Evolutionary conservation across 2,329 filamentous ascomycete species (phyloP).

Genomic region (Xylaria sp.): DNA sequence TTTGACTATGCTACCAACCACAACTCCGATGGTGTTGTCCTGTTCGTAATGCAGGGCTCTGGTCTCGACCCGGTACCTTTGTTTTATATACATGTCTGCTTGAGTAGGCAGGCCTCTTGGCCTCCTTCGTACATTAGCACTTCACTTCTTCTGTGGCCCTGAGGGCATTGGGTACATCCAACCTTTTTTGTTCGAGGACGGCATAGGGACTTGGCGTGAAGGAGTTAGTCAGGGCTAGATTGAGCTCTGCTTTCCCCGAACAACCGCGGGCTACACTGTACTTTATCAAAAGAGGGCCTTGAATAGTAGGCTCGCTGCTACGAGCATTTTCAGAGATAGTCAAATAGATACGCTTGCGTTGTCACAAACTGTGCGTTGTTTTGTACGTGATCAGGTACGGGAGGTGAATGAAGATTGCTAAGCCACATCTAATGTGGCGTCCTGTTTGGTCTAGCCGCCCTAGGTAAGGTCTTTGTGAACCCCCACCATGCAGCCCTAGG

Average conservation of each 20-base stretch:
- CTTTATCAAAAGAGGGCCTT: conserved; percentile 1
- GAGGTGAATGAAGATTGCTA: background rate
- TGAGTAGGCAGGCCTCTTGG: conserved; percentile 14
- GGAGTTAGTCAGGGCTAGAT: conserved; percentile 32
- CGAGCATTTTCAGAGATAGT: conserved; percentile 11
- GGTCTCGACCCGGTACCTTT: conserved; percentile 31
- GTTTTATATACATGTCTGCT: conserved; percentile 30
- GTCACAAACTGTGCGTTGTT: background rate
- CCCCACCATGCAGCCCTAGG: conserved; percentile 12
- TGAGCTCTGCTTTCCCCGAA: conserved; percentile 15
- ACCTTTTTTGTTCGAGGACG: conserved; percentile 28
- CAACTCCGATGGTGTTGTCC: conserved; percentile 5
- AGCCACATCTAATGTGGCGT: conserved; percentile 27
- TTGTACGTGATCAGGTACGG: background rate
- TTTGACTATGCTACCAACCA: conserved; percentile 18
- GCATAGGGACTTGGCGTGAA: conserved; percentile 21
- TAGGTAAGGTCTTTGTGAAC: background rate
- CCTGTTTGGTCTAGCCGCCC: background rate
- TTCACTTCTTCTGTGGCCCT: conserved; percentile 48
- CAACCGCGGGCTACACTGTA: conserved; percentile 11
- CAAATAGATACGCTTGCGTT: conserved; percentile 21
- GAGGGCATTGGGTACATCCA: conserved; percentile 46
- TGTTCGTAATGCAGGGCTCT: conserved; percentile 29
- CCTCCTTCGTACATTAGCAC: conserved; percentile 25
- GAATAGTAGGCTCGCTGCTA: conserved; percentile 19